Base-by-base conservation (phyloP, 768 basidiomycete genomes). In the Suillus decipiens region DNA sequence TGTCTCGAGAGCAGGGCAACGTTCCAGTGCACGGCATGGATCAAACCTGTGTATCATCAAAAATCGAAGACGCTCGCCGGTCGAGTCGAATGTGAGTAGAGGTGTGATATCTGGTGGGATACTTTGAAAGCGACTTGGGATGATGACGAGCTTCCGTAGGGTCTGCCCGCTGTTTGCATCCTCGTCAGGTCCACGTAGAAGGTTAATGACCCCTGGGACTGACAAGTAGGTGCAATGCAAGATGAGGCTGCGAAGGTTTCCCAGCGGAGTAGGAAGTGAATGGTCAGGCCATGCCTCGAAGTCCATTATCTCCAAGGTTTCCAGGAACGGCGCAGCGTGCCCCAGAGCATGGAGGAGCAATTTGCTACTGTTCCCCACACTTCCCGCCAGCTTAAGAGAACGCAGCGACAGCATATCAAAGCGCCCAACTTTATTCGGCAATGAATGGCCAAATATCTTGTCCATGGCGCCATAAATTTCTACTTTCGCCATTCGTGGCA, bases 171-270 rank as follows among this genome's bases (percentile, higher is more conserved):
- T 56, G 36, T 8, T 17, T 24, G 15, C 55, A 39, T 39, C 55
- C 14, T 39, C 36, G 10, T 11, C 53, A 22, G 53, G 48, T 36
- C 55, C n/a, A 56, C 22, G 55, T 11, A 56, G 36, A 24, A 56
- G 22, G 55, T 24, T 22, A 5, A 56, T 56, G 36, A 24, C 2
- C 22, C 36, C 36, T 37, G 36, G 54, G 12, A 56, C 22, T 14
- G 55, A 56, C 15, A 56, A 55, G 53, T 55, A 55, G 33, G 34
- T 55, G 34, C 53, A 36, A 36, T 55, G 53, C 53, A 55, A 56
- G 55, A 56, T 56, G 36, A 56, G 55, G 55, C 55, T 24, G 36
- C 15, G 55, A 11, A 56, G 36, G 17, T 56, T 56, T 39, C 14
- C 22, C 9, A 56, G 22, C 4, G 22, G 22, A 15, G 36, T 22